A percentile compares a stretch with the other conserved stretches of the same genome.
Conservation (phyloP, 352 stramenopile genomes). For the Phytophthora capsici region DNA sequence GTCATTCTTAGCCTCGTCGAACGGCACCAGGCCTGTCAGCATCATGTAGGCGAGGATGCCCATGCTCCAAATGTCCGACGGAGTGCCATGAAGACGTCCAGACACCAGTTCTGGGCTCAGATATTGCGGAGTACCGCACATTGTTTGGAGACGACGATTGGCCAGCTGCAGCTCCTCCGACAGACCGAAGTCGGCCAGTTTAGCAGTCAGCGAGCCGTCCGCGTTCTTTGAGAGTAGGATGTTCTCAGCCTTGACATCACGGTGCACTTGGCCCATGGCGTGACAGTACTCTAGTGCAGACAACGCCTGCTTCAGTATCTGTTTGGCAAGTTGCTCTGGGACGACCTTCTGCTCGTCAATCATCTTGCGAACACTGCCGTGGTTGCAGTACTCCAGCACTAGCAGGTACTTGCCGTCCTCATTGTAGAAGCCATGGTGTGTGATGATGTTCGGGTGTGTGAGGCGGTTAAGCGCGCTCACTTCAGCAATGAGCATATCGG, state of each 20-base stretch:
- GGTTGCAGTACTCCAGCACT: constrained; percentile 87
- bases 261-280: constrained; percentile 90
- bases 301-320: constrained; percentile 80
- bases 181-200: constrained; percentile 92
- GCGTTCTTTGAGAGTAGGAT: constrained; percentile 78
- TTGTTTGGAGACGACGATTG: constrained; percentile 87
- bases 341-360: constrained; percentile 70
- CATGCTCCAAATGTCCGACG: constrained; percentile 95
- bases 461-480: constrained; percentile 71
- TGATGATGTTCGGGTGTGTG: constrained; percentile 85
- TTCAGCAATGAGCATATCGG: constrained; percentile 74
- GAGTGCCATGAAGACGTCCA: constrained; percentile 89
- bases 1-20: constrained; percentile 59
- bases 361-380: constrained; percentile 82
- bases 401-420: constrained; percentile 82
- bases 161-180: constrained; percentile 91
- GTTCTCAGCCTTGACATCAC: constrained; percentile 88
- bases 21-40: constrained; percentile 64
- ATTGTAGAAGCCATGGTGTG: constrained; percentile 82
- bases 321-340: constrained; percentile 67
- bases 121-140: constrained; percentile 97
- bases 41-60: constrained; percentile 97
- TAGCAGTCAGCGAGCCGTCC: constrained; percentile 84
- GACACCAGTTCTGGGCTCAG: constrained; percentile 96
- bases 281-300: constrained; percentile 89